These are phyloP conservation scores for Venturia oleaginea DNA, from an alignment of 2,329 filamentous ascomycete genomes.

Conservation along the genomic window DNA sequence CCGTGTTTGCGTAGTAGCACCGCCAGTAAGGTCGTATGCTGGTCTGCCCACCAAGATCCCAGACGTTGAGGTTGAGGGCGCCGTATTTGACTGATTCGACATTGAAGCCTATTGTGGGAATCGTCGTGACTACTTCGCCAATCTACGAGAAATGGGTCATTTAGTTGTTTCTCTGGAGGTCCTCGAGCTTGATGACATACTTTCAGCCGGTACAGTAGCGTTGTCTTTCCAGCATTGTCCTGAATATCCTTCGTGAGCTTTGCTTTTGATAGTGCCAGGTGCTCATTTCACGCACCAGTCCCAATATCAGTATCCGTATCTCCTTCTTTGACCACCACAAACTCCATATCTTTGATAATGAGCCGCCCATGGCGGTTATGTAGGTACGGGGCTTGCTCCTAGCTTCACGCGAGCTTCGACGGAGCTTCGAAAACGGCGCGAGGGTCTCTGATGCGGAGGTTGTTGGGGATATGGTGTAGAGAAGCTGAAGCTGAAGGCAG, in stretches of 20 bases:
- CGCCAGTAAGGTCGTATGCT: slow-evolving; percentile 98
- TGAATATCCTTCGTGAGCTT: slow-evolving; percentile 30
- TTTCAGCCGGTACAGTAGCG: slow-evolving; percentile 91
- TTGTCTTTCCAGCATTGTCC: slow-evolving; percentile 99
- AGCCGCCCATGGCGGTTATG: slow-evolving; percentile 41
- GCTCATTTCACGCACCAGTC: slow-evolving; percentile 56
- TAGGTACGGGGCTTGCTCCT: neutral
- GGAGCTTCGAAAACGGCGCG: neutral
- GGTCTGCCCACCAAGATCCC: slow-evolving; percentile 98
- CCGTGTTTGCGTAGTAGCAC: slow-evolving; percentile 98
- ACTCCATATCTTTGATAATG: slow-evolving; percentile 50
- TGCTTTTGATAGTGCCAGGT: neutral
- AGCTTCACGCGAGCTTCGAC: neutral
- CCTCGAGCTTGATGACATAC: slow-evolving; percentile 37
- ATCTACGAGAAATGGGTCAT: slow-evolving; percentile 49
- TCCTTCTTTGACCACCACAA: slow-evolving; percentile 92
- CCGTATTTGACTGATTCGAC: slow-evolving; percentile 98
- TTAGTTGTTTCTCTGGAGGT: neutral
- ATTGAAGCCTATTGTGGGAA: slow-evolving; percentile 98
- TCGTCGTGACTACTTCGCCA: slow-evolving; percentile 96
- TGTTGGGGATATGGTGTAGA: neutral
- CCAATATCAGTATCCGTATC: slow-evolving; percentile 89
- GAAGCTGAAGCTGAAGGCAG: neutral
- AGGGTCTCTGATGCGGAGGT: neutral
- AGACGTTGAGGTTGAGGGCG: slow-evolving; percentile 98